Conservation (phyloP, 805 yeast species). For the Lipomyces chichibuensis region DNA sequence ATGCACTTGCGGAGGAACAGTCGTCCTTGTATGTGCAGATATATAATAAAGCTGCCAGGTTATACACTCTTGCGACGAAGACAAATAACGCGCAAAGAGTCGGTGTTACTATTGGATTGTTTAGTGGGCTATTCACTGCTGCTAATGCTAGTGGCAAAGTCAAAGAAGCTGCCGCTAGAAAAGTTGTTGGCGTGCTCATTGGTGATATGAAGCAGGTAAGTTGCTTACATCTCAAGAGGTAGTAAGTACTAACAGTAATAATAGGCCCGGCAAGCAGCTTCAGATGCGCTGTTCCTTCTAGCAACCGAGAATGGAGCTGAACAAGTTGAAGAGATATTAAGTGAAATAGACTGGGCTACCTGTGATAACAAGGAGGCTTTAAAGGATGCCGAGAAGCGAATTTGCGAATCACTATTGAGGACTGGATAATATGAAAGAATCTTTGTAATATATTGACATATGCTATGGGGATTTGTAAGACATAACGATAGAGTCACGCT, state of each 20-base stretch:
- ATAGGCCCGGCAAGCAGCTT: constrained; percentile 25
- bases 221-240: neutral
- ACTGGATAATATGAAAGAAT: neutral
- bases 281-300: constrained; percentile 21
- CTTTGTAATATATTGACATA: neutral
- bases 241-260: neutral
- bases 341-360: constrained; percentile 3
- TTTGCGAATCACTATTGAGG: neutral
- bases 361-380: constrained; percentile 1
- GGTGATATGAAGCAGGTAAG: constrained; percentile 16
- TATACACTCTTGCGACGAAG: constrained; percentile 15
- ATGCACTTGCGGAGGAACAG: neutral
- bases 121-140: constrained; percentile 4
- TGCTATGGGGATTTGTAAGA: neutral
- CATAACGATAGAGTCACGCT: neutral
- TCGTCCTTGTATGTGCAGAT: constrained; percentile 7
- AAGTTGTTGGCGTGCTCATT: constrained; percentile 8
- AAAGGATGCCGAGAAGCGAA: neutral
- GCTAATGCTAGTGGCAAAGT: constrained; percentile 8
- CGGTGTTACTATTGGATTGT: constrained; percentile 1
- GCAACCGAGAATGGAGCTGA: constrained; percentile 1
- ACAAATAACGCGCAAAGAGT: constrained; percentile 7
- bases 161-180: constrained; percentile 21
- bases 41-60: constrained; percentile 25
- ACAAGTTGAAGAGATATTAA: constrained; percentile 8